These are phyloP conservation scores for Dimargaris verticillata DNA, from an alignment of 192 early-diverging fungal species.

Conservation along the genomic window DNA sequence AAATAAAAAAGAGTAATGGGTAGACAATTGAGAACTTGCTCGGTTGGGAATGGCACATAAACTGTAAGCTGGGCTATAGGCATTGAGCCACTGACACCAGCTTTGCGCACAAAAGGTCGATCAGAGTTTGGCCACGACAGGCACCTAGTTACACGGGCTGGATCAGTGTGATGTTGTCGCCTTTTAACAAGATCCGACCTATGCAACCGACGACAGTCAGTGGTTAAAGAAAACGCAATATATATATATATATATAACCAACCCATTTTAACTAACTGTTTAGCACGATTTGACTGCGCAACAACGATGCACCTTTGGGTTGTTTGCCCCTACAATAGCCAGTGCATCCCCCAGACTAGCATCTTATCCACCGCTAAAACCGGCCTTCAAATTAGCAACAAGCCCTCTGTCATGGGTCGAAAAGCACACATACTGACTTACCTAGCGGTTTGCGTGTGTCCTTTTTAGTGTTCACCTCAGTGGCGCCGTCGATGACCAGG, in stretches of 20 bases:
- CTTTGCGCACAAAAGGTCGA: too few species aligned
- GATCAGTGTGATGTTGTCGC: conserved; percentile 92
- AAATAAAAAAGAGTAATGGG: too few species aligned
- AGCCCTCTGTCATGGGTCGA: background rate
- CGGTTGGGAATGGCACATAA: too few species aligned
- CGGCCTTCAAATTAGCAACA: background rate
- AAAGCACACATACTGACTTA: conserved; percentile 13
- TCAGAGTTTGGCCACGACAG: too few species aligned
- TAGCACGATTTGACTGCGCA: too few species aligned
- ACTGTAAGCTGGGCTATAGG: too few species aligned
- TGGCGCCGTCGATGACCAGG: conserved; percentile 79
- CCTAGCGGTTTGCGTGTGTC: conserved; percentile 56
- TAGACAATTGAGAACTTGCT: too few species aligned
- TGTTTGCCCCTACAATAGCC: too few species aligned
- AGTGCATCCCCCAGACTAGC: too few species aligned
- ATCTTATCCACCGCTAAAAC: background rate
- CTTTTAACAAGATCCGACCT: conserved; percentile 85
- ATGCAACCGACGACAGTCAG: background rate
- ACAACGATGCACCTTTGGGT: too few species aligned
- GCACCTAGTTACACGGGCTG: too few species aligned
- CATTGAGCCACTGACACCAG: too few species aligned
- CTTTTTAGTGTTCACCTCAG: conserved; percentile 69
- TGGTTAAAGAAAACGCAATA: background rate
- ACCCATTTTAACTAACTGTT: background rate
- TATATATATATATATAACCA: background rate